Evolutionary conservation across 768 basidiomycete genomes (phyloP).

Genomic region (Agrocybe pediades): DNA sequence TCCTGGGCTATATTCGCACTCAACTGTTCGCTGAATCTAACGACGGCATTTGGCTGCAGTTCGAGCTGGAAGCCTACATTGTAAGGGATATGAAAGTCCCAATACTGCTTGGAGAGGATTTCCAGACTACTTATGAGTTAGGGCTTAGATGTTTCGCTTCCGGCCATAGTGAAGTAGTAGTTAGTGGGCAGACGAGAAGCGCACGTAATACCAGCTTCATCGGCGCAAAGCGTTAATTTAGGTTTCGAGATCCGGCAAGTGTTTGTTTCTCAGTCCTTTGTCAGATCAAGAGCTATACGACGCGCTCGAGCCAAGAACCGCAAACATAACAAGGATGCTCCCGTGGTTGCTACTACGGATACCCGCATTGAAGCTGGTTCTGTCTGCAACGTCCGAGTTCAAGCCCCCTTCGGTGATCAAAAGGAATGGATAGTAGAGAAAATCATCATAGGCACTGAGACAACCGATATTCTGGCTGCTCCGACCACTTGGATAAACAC

Average conservation of each 20-base stretch:
- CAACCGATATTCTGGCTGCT: conserved; percentile 1
- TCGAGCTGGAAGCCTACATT: conserved; percentile 25
- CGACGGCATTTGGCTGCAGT: conserved; percentile 5
- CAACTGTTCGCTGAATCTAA: conserved; percentile 4
- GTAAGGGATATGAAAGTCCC: conserved; percentile 23
- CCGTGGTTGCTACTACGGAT: no score
- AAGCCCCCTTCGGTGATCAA: no score
- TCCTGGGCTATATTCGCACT: conserved; percentile 12
- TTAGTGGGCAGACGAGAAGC: not conserved
- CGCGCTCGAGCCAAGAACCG: conserved; percentile 6
- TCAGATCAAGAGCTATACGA: not conserved
- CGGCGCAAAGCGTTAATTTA: conserved; percentile 13
- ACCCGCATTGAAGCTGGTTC: no score
- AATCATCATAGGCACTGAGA: no score
- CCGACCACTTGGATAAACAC: conserved; percentile 13
- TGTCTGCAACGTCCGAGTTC: no score
- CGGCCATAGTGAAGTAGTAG: conserved; percentile 15
- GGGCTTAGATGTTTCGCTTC: conserved; percentile 3
- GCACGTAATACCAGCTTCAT: conserved; percentile 4
- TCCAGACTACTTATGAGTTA: conserved; percentile 12
- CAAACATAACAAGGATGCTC: no score
- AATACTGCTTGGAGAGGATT: conserved; percentile 13
- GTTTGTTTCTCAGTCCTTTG: conserved; percentile 1
- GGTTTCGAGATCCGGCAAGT: conserved; percentile 20
- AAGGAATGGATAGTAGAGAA: no score